Conservation (phyloP, 139 green algal species). For the Chlorella sorokiniana region DNA sequence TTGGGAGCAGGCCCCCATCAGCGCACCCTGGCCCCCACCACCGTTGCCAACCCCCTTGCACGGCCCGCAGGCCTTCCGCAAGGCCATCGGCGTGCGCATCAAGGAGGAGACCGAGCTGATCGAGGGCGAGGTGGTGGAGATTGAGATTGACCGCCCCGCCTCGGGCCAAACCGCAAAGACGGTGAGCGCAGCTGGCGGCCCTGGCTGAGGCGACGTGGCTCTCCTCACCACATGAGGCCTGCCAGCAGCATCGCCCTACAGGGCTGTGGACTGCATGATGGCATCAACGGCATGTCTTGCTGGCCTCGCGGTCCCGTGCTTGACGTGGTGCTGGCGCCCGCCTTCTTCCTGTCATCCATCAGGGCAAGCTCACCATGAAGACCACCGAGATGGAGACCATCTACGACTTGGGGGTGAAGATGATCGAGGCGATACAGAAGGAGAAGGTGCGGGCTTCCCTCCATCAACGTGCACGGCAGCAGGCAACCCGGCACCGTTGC, state of each 20-base stretch:
- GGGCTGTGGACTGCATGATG: too few relatives aligned
- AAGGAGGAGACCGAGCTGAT: conserved; percentile 99
- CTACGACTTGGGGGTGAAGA: conserved; percentile 96
- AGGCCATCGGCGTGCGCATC: conserved; percentile 97
- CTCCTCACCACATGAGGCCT: too few relatives aligned
- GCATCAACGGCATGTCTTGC: too few relatives aligned
- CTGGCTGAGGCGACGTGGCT: too few relatives aligned
- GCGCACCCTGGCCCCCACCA: neutral
- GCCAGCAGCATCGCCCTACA: too few relatives aligned
- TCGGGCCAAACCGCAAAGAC: conserved; percentile 74
- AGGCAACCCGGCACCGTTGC: neutral
- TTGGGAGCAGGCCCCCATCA: too few relatives aligned
- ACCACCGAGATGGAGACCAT: conserved; percentile 99
- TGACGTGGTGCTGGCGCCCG: neutral
- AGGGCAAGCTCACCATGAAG: conserved; percentile 98
- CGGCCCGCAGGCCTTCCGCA: conserved; percentile 89
- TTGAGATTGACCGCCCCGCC: conserved; percentile 94
- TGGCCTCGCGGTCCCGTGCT: neutral
- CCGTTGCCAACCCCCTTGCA: neutral
- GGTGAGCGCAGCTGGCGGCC: conserved; percentile 51
- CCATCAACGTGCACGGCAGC: neutral
- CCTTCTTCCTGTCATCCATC: neutral
- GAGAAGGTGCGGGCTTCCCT: conserved; percentile 78
- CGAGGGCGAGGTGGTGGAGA: conserved; percentile 98
- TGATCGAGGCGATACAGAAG: conserved; percentile 89